Evolutionary conservation across 306 rosid species (phyloP), one percentile per base, ranked within the genome.

Genomic region (Ziziphus jujuba): DNA sequence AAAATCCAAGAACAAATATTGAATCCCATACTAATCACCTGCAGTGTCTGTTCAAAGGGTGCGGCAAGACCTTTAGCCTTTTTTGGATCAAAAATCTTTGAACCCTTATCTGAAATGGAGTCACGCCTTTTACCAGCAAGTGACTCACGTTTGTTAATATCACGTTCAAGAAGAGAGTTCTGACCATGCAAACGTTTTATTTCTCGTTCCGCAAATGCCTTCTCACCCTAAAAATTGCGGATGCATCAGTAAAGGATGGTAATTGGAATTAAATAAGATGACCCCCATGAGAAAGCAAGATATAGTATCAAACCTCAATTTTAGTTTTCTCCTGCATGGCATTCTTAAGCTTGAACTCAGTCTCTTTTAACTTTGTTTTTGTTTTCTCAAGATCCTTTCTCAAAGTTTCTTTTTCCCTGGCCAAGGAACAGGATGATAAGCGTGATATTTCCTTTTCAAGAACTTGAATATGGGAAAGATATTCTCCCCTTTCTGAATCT

Each of bases 321-420:
- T 89, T 92, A 60, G 95, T 89, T 87, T 83, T 92, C 78, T 89
- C 98, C 79, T 89, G 95, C 63, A 89, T 72, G 45, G 81, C 82
- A 74, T 79, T 87, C 89, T 84, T 89, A 67, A 92, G 96, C 84
- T 89, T 92, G 50, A 79, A 81, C 76, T 92, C 98, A 6, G 79
- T 77, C 79, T 89, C 96, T 80, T 87, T 92, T 80, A 85, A 79
- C 84, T 73, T 89, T 65, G 63, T 45, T 82, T 73, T 89, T 67
- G 78, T 74, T 82, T 89, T 92, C 75, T 92, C 96, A 54, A 89
- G 79, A 75, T 89, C 96, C 82, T 83, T 92, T 82, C 95, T 82
- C 58, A 84, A 72, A 45, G 53, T 77, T 75, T 89, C 98, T 67
- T 69, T 89, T 73, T 87, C 98, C 92, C 86, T 87, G 59, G 75